Conservation (phyloP, 208 protist species). For the Trypanosoma rangeli region DNA sequence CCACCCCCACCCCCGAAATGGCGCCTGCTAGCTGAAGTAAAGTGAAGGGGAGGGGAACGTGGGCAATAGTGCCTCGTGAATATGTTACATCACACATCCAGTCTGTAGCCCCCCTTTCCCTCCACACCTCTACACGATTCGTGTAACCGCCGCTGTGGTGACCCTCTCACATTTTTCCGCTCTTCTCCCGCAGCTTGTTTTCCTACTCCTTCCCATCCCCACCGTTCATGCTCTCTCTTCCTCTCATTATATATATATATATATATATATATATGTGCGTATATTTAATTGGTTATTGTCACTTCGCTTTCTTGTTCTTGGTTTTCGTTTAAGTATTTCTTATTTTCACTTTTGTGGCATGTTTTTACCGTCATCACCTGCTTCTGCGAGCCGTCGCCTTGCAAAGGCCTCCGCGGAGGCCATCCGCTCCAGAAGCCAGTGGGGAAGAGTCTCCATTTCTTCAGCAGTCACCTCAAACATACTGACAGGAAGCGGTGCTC, state of each 20-base stretch:
- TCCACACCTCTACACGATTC: not conserved
- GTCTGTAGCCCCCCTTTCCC: not conserved
- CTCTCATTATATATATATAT: not conserved
- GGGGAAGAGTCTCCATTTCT: slow-evolving; percentile 28
- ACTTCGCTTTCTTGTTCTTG: not conserved
- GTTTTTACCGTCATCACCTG: not conserved
- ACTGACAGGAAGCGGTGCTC: slow-evolving; percentile 46
- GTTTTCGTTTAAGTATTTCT: not conserved
- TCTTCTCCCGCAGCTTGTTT: not conserved
- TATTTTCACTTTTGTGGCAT: not conserved
- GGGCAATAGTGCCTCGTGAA: not conserved
- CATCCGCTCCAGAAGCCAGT: slow-evolving; percentile 30
- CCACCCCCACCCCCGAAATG: not conserved
- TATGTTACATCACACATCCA: not conserved
- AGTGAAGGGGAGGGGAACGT: too few species aligned
- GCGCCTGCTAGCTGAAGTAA: too few species aligned
- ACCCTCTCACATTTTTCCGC: not conserved
- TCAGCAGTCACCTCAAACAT: slow-evolving; percentile 66
- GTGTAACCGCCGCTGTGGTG: not conserved
- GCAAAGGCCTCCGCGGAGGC: slow-evolving; percentile 8
- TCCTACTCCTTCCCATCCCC: not conserved
- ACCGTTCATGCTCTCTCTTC: not conserved
- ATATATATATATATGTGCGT: slow-evolving; percentile 18
- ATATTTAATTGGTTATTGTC: slow-evolving; percentile 1
- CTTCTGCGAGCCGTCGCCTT: not conserved